A percentile compares a stretch with the other conserved stretches of the same genome.
Evolutionary conservation across 108 stramenopile species (phyloP).

Genomic region (Stephanodiscus triporus): DNA sequence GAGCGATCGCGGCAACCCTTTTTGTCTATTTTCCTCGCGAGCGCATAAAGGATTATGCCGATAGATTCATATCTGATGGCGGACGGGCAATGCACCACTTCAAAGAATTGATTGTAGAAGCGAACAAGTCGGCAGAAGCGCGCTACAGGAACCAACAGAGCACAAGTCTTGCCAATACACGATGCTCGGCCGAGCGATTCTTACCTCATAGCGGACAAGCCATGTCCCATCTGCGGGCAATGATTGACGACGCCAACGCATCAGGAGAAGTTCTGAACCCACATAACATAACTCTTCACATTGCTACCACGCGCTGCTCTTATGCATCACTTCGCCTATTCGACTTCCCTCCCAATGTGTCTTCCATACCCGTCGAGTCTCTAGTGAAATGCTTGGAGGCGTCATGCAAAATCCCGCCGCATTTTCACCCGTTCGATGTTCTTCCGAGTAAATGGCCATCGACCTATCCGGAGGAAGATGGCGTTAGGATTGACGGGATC

Average conservation of each 20-base stretch:
- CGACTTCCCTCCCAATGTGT: constrained; percentile 34
- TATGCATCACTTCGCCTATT: constrained; percentile 58
- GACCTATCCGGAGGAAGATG: constrained; percentile 58
- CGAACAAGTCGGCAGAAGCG: background rate
- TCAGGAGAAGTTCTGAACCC: background rate
- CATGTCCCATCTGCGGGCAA: constrained; percentile 36
- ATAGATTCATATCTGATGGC: constrained; percentile 58
- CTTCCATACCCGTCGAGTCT: background rate
- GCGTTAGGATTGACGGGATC: constrained; percentile 49
- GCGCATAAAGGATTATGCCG: constrained; percentile 56
- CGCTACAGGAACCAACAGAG: too few species aligned
- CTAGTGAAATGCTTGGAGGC: constrained; percentile 51
- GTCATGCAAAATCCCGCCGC: constrained; percentile 61
- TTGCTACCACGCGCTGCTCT: constrained; percentile 57
- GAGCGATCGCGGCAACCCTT: constrained; percentile 61
- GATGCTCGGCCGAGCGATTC: constrained; percentile 61
- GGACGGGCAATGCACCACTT: constrained; percentile 52
- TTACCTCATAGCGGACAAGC: constrained; percentile 53
- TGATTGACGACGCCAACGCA: constrained; percentile 31
- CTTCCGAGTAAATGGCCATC: constrained; percentile 25
- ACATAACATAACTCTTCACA: constrained; percentile 25
- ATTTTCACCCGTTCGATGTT: constrained; percentile 64
- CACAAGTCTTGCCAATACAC: constrained; percentile 10
- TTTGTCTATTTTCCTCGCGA: constrained; percentile 35
- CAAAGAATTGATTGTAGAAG: constrained; percentile 39